A percentile compares a stretch with the other conserved stretches of the same genome.
Evolutionary conservation across 371 early-diverging fungal genomes (phyloP).

Genomic region (Coemansia sp.): DNA sequence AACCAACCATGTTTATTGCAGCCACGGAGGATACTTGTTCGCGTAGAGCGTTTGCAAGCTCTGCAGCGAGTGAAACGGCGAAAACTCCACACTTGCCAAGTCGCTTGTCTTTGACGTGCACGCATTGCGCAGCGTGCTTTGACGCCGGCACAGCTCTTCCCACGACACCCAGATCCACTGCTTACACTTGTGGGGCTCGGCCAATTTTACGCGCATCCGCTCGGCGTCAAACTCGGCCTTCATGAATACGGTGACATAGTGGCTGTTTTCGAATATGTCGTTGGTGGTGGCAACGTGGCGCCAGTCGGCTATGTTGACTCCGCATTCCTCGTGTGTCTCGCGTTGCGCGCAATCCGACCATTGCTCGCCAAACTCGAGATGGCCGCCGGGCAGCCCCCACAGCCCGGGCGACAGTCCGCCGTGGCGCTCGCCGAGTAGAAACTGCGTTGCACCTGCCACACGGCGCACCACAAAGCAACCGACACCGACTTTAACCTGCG

Average conservation of each 20-base stretch:
- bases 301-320: neutral
- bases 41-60: too few relatives aligned
- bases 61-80: too few relatives aligned
- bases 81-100: too few relatives aligned
- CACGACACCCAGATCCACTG: constrained; percentile 24
- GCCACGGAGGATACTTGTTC: too few relatives aligned
- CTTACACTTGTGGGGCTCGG: constrained; percentile 26
- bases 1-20: too few relatives aligned
- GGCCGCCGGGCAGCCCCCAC: constrained; percentile 29
- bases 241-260: constrained; percentile 17
- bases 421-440: constrained; percentile 14
- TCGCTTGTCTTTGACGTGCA: too few relatives aligned
- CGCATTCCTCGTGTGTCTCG: constrained; percentile 18
- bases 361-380: constrained; percentile 18
- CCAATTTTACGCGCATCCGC: neutral
- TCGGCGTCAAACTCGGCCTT: neutral
- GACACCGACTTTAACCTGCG: constrained; percentile 6
- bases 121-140: constrained; percentile 9
- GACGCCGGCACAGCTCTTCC: neutral
- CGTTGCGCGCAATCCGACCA: constrained; percentile 18
- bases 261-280: constrained; percentile 3
- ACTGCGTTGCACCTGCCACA: neutral
- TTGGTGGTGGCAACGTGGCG: constrained; percentile 4
- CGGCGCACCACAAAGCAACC: constrained; percentile 23
- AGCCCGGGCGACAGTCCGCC: constrained; percentile 14